These are phyloP conservation scores for Fusarium decemcellulare DNA, from an alignment of 2,329 filamentous ascomycete species.

Conservation along the genomic window DNA sequence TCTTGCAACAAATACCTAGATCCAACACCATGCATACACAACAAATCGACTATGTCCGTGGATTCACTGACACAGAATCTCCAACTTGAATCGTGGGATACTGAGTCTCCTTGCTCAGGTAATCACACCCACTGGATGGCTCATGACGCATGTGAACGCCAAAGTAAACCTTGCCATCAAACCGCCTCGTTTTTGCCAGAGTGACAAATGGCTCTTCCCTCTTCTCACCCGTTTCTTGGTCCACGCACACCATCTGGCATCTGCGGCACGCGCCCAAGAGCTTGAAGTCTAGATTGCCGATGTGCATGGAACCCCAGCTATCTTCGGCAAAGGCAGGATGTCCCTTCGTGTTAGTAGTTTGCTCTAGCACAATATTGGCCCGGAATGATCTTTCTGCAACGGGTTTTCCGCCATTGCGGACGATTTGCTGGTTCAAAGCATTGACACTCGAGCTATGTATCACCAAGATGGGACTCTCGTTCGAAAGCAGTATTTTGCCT, in stretches of 20 bases:
- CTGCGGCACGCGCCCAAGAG: constrained; percentile 88
- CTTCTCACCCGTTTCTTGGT: constrained; percentile 84
- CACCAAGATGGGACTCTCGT: constrained; percentile 93
- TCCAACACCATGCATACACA: not conserved
- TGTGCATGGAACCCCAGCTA: constrained; percentile 76
- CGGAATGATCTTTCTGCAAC: constrained; percentile 85
- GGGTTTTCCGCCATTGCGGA: constrained; percentile 70
- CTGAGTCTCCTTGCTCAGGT: constrained; percentile 37
- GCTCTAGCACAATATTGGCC: constrained; percentile 83
- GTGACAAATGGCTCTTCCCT: constrained; percentile 91
- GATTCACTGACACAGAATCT: constrained; percentile 55
- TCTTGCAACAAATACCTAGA: not conserved
- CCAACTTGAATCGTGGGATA: constrained; percentile 64
- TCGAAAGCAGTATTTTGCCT: constrained; percentile 82
- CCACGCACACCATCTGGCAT: constrained; percentile 97
- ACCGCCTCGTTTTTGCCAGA: constrained; percentile 86
- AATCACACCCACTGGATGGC: not conserved
- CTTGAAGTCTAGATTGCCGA: constrained; percentile 76
- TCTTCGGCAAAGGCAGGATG: constrained; percentile 83
- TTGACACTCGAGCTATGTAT: constrained; percentile 87
- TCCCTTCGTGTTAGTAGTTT: constrained; percentile 56
- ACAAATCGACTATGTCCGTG: not conserved
- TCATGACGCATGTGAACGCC: constrained; percentile 81
- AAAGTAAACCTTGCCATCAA: constrained; percentile 90
- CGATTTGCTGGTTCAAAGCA: constrained; percentile 81